Conservation (phyloP, 108 stramenopile species). For the Epithemia pelagica region DNA sequence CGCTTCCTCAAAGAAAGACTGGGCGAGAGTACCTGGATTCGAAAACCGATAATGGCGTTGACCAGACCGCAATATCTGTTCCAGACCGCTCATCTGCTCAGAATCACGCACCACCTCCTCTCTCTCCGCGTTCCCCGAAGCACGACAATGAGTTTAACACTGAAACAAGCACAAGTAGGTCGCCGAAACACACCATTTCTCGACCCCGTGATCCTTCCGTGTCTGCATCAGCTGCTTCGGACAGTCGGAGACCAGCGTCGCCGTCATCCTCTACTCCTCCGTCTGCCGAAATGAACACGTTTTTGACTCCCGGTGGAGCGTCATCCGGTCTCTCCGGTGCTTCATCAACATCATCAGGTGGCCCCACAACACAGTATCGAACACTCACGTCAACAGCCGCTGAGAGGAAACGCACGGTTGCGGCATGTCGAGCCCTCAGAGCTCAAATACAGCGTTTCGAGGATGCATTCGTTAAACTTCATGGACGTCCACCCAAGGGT, state of each 20-base stretch:
- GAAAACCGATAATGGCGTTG: not conserved
- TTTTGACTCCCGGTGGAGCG: slow-evolving; percentile 32
- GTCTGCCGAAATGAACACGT: slow-evolving; percentile 24
- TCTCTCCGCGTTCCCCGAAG: not conserved
- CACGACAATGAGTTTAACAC: not conserved
- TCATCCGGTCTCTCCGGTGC: slow-evolving; percentile 16
- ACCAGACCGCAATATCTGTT: no score
- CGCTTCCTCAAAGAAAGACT: not conserved
- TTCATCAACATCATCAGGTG: slow-evolving; percentile 13
- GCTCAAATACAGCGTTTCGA: slow-evolving; percentile 86
- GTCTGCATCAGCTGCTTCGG: not conserved
- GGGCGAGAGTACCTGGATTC: not conserved
- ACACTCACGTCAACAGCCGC: slow-evolving; percentile 78
- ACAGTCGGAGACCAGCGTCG: not conserved
- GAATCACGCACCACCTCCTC: not conserved
- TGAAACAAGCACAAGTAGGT: no score
- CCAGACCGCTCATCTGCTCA: not conserved
- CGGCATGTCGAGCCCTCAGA: slow-evolving; percentile 79
- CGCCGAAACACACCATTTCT: not conserved
- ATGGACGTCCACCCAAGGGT: slow-evolving; percentile 75
- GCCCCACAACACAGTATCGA: slow-evolving; percentile 54
- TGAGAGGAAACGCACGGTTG: slow-evolving; percentile 80
- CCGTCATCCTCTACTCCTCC: slow-evolving; percentile 5
- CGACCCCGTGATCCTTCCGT: not conserved
- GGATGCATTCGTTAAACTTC: slow-evolving; percentile 69